Evolutionary conservation across 1,284 basidiomycete species (phyloP).

Genomic region (Anthracocystis setariae): DNA sequence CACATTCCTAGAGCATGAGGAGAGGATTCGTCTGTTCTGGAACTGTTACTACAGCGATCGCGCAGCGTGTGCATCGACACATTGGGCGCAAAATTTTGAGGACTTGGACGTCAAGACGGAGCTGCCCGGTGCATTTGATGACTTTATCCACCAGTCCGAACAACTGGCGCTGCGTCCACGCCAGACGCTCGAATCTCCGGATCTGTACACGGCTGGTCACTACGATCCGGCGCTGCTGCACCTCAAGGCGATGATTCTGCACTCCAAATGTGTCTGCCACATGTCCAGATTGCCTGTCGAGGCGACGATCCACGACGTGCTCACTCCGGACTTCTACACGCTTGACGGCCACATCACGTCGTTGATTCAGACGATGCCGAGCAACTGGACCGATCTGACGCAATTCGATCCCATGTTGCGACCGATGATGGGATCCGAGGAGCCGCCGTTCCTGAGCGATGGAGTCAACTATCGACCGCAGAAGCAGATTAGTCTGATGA

Average conservation of each 20-base stretch:
- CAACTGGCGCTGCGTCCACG: conserved; percentile 35
- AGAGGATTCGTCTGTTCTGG: conserved; percentile 51
- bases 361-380: conserved; percentile 42
- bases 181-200: conserved; percentile 50
- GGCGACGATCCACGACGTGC: conserved; percentile 33
- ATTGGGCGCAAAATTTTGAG: conserved; percentile 51
- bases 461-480: conserved; percentile 41
- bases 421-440: conserved; percentile 14
- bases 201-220: conserved; percentile 48
- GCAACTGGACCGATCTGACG: conserved; percentile 35
- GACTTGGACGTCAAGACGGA: conserved; percentile 50
- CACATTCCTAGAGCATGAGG: conserved; percentile 44
- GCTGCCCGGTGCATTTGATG: conserved; percentile 51
- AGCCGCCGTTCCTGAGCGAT: conserved; percentile 41
- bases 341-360: conserved; percentile 33
- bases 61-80: conserved; percentile 48
- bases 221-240: conserved; percentile 44
- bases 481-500: conserved; percentile 50
- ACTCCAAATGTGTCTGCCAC: conserved; percentile 43
- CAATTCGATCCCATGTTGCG: conserved; percentile 29
- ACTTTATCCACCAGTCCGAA: conserved; percentile 35
- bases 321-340: conserved; percentile 39
- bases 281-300: conserved; percentile 46
- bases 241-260: conserved; percentile 50
- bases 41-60: conserved; percentile 51